These are phyloP conservation scores for Lachnellula hyalina DNA, from an alignment of 2,329 filamentous ascomycete species.

Conservation along the genomic window DNA sequence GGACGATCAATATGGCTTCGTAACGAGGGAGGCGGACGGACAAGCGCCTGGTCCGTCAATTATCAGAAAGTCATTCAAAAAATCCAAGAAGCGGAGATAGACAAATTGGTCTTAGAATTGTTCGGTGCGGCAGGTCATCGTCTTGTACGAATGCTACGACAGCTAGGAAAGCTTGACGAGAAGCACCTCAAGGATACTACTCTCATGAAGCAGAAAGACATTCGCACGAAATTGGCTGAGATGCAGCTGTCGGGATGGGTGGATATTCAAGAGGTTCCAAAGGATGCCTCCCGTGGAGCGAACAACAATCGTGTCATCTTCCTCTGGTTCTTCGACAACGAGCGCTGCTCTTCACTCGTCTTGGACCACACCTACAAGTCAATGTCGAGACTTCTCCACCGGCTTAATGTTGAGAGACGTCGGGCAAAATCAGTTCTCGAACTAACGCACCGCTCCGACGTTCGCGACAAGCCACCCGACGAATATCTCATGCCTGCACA, in stretches of 20 bases:
- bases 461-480: constrained; percentile 71
- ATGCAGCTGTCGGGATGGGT: constrained; percentile 85
- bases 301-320: constrained; percentile 81
- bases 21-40: constrained; percentile 58
- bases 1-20: constrained; percentile 63
- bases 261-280: constrained; percentile 90
- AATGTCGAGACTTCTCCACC: constrained; percentile 80
- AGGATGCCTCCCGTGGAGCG: constrained; percentile 65
- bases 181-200: constrained; percentile 77
- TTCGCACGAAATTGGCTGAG: constrained; percentile 76
- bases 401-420: constrained; percentile 69
- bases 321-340: constrained; percentile 83
- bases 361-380: constrained; percentile 82
- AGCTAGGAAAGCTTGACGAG: constrained; percentile 92
- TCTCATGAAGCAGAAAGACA: constrained; percentile 78
- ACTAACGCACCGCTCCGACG: constrained; percentile 80
- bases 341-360: constrained; percentile 63
- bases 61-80: constrained; percentile 67
- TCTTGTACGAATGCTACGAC: constrained; percentile 76
- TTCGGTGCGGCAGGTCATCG: constrained; percentile 75
- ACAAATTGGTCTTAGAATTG: constrained; percentile 71
- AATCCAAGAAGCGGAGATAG: constrained; percentile 72
- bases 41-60: constrained; percentile 76
- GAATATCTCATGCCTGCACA: constrained; percentile 72
- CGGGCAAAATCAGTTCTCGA: constrained; percentile 68